A percentile compares a stretch with the other conserved stretches of the same genome.
phyloP scores from a whole-genome alignment of 2,329 filamentous ascomycete genomes.

The Cercospora sp. region DNA sequence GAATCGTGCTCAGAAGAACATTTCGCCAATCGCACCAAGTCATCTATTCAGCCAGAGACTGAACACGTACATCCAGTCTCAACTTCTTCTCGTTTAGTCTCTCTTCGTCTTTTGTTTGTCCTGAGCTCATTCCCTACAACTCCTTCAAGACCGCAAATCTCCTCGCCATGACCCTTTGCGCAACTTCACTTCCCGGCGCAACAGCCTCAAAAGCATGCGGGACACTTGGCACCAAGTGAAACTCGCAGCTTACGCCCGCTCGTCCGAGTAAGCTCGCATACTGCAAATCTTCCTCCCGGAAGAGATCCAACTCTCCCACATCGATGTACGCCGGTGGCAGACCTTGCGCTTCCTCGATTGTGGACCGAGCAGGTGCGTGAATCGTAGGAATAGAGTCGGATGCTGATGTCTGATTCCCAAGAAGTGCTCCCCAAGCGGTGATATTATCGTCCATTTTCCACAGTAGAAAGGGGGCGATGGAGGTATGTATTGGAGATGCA shows the following conservation, averaged over 20 bases:
- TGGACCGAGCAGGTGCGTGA: conserved; percentile 42
- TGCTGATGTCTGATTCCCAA: conserved; percentile 41
- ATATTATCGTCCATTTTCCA: conserved; percentile 45
- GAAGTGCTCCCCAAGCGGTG: conserved; percentile 46
- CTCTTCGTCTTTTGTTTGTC: not conserved
- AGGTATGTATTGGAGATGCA: conserved; percentile 27
- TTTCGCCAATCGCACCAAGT: too few relatives aligned
- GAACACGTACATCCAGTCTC: not conserved
- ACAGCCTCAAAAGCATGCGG: conserved; percentile 45
- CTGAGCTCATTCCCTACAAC: not conserved
- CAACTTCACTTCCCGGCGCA: conserved; percentile 20
- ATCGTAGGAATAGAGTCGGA: conserved; percentile 38
- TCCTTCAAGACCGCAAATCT: conserved; percentile 6
- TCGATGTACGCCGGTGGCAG: conserved; percentile 50
- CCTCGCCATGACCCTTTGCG: conserved; percentile 12
- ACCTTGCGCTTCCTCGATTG: conserved; percentile 37
- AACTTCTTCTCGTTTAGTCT: not conserved
- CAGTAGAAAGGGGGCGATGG: conserved; percentile 37
- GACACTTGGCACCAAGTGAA: conserved; percentile 48
- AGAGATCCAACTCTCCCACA: conserved; percentile 47
- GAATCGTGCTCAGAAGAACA: too few relatives aligned
- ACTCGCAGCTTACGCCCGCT: conserved; percentile 46
- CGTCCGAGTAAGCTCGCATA: conserved; percentile 45
- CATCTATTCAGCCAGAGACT: too few relatives aligned
- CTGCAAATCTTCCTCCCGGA: conserved; percentile 45